Evolutionary conservation across 1,284 basidiomycete genomes (phyloP).

Genomic region (Apiotrichum laibachii): DNA sequence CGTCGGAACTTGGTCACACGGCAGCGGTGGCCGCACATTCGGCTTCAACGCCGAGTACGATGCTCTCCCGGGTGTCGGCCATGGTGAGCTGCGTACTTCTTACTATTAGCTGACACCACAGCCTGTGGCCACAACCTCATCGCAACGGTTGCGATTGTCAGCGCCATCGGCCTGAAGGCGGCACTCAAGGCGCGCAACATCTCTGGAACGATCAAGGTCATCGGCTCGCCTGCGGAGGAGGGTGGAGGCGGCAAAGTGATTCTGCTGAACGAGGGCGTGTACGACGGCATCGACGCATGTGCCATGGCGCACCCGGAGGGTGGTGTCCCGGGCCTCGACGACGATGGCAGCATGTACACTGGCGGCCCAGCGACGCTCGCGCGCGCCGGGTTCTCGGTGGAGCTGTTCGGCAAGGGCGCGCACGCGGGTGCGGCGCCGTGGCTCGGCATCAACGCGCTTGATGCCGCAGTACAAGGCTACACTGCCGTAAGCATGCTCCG

Average conservation of each 20-base stretch:
- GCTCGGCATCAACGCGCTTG: constrained; percentile 54
- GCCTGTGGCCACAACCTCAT: constrained; percentile 65
- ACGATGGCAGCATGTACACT: constrained; percentile 22
- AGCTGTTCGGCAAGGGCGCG: constrained; percentile 31
- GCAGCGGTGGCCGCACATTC: constrained; percentile 30
- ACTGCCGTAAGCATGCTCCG: constrained; percentile 52
- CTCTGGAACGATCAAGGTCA: constrained; percentile 41
- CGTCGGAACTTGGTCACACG: constrained; percentile 33
- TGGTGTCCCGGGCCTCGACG: constrained; percentile 17
- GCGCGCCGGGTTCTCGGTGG: constrained; percentile 29
- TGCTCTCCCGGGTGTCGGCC: constrained; percentile 27
- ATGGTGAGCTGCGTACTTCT: constrained; percentile 20
- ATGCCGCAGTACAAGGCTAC: constrained; percentile 53
- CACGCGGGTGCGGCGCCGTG: constrained; percentile 48
- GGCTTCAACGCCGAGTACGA: constrained; percentile 40
- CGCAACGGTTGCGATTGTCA: constrained; percentile 47
- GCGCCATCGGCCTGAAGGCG: constrained; percentile 42
- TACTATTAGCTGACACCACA: constrained; percentile 6
- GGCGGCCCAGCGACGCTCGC: constrained; percentile 30
- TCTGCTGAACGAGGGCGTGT: constrained; percentile 70
- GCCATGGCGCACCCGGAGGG: constrained; percentile 33
- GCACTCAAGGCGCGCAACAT: constrained; percentile 39
- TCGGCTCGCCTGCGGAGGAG: constrained; percentile 65
- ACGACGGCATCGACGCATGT: constrained; percentile 55
- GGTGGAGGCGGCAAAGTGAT: constrained; percentile 73